These are phyloP conservation scores for Biancaea sappan DNA, from an alignment of 306 rosid genomes.

Conservation along the genomic window DNA sequence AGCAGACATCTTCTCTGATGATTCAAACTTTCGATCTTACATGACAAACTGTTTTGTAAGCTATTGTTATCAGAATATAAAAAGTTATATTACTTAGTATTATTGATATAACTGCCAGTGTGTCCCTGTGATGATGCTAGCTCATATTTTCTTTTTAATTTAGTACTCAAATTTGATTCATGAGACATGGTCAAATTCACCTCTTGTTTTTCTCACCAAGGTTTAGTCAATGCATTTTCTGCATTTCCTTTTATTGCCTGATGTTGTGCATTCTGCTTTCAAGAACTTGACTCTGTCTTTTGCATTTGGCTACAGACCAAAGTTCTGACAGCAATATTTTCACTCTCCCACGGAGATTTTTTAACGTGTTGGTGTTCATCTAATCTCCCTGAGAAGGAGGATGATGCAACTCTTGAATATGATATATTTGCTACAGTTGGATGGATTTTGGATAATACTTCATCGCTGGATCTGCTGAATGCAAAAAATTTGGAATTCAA, in stretches of 20 bases:
- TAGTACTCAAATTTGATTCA: background rate
- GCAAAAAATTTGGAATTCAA: slow-evolving; percentile 45
- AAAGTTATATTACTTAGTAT: slow-evolving; percentile 1
- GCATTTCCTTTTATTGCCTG: slow-evolving; percentile 26
- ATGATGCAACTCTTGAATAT: slow-evolving; percentile 65
- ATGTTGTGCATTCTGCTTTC: background rate
- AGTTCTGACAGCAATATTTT: slow-evolving; percentile 71
- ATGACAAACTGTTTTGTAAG: slow-evolving; percentile 69
- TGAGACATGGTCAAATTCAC: background rate
- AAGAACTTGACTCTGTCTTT: slow-evolving; percentile 31
- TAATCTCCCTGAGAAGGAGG: slow-evolving; percentile 62
- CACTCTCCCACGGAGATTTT: slow-evolving; percentile 74
- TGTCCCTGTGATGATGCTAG: slow-evolving; percentile 1
- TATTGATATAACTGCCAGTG: background rate
- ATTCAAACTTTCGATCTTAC: slow-evolving; percentile 73
- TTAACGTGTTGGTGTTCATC: slow-evolving; percentile 77
- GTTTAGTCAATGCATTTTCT: slow-evolving; percentile 6
- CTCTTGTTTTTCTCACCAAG: background rate
- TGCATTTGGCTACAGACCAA: slow-evolving; percentile 61
- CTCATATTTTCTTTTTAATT: background rate
- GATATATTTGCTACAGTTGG: slow-evolving; percentile 72
- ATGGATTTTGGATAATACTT: slow-evolving; percentile 65
- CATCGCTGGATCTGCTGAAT: slow-evolving; percentile 34
- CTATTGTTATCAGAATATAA: slow-evolving; percentile 25
- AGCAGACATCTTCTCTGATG: slow-evolving; percentile 76